These are phyloP conservation scores for Brassica juncea DNA, from an alignment of 345 rosid genomes.

Conservation along the genomic window DNA sequence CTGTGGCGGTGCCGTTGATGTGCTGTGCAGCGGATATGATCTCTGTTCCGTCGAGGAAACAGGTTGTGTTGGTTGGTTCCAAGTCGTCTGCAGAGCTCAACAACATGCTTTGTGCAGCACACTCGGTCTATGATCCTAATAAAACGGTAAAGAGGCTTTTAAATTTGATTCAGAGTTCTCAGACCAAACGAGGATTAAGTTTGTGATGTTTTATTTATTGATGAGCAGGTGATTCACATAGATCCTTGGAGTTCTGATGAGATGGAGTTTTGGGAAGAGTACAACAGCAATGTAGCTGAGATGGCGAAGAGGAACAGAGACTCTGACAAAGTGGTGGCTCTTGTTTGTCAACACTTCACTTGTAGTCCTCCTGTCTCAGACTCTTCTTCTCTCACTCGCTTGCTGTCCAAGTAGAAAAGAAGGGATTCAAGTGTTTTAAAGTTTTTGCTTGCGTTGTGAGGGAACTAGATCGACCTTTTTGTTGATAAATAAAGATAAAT, in stretches of 20 bases:
- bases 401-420: conserved; percentile 57
- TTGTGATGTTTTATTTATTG: background rate
- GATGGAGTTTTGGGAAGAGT: conserved; percentile 74
- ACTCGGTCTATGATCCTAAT: conserved; percentile 69
- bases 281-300: conserved; percentile 53
- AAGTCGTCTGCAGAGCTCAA: conserved; percentile 54
- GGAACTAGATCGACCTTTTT: background rate
- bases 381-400: conserved; percentile 46
- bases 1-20: conserved; percentile 91
- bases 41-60: conserved; percentile 57
- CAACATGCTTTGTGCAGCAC: conserved; percentile 75
- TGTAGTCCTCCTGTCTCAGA: conserved; percentile 70
- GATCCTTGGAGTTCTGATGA: conserved; percentile 63
- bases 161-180: background rate
- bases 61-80: conserved; percentile 70
- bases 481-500: too few species aligned
- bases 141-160: conserved; percentile 52
- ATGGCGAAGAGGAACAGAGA: conserved; percentile 58
- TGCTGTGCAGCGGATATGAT: conserved; percentile 85
- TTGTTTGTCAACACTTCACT: conserved; percentile 84
- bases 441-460: background rate
- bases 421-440: background rate
- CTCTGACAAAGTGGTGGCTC: conserved; percentile 64
- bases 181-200: background rate
- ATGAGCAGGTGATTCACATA: conserved; percentile 72